Percentiles rank a stretch among this genome's conserved stretches.
phyloP scores from a whole-genome alignment of 768 basidiomycete species.

The Naematelia encephala region DNA sequence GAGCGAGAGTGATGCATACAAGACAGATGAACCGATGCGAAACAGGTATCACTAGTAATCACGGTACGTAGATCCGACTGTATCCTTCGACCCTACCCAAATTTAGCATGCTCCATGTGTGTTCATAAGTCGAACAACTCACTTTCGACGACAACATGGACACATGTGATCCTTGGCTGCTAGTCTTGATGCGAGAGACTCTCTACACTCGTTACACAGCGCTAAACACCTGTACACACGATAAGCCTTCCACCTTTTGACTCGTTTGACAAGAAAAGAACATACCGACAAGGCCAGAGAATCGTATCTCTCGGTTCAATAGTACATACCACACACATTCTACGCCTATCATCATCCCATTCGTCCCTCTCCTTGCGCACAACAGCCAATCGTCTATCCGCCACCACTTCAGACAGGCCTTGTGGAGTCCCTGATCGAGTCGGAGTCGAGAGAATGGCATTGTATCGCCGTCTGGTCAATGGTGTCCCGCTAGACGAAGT shows the following conservation, averaged over 20 bases:
- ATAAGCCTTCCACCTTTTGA: too few relatives aligned
- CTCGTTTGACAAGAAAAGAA: too few relatives aligned
- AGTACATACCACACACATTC: conserved; percentile 43
- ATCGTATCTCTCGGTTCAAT: conserved; percentile 43
- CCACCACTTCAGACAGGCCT: conserved; percentile 12
- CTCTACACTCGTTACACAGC: conserved; percentile 43
- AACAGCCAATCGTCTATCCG: conserved; percentile 7
- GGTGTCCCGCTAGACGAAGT: conserved; percentile 29
- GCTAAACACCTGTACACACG: conserved; percentile 28
- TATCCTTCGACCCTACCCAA: conserved; percentile 39
- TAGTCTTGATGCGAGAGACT: conserved; percentile 40
- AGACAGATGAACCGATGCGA: background rate
- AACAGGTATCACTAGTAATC: background rate
- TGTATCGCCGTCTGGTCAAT: conserved; percentile 36
- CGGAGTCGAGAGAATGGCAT: conserved; percentile 24
- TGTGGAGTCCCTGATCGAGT: conserved; percentile 6
- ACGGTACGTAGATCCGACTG: conserved; percentile 42
- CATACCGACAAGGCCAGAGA: conserved; percentile 40
- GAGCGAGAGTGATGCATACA: background rate
- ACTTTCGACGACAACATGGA: conserved; percentile 22
- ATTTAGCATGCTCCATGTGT: conserved; percentile 5
- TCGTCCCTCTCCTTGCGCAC: conserved; percentile 14
- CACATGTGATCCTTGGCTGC: conserved; percentile 43
- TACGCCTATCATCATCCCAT: conserved; percentile 36
- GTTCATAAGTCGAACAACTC: conserved; percentile 9